A percentile compares a stretch with the other conserved stretches of the same genome.
Evolutionary conservation across 1,284 basidiomycete genomes (phyloP).

Genomic region (Tilletia setariae): DNA sequence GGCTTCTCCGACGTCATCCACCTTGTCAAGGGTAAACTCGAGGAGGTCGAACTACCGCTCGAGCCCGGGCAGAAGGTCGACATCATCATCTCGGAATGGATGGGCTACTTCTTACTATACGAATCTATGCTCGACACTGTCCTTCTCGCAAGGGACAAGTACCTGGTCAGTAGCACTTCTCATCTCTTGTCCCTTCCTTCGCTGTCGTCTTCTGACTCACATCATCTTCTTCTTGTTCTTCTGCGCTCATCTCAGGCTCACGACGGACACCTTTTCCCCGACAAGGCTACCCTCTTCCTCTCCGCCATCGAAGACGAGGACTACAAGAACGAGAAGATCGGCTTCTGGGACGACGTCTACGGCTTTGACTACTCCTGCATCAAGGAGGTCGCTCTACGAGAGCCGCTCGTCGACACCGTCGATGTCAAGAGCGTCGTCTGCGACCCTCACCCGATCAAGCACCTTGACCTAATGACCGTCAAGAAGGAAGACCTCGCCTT

Average conservation of each 20-base stretch:
- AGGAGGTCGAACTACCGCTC: slow-evolving; percentile 67
- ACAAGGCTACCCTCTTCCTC: slow-evolving; percentile 86
- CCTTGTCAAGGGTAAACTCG: slow-evolving; percentile 92
- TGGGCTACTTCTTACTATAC: slow-evolving; percentile 78
- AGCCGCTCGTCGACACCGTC: slow-evolving; percentile 96
- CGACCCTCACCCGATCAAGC: slow-evolving; percentile 50
- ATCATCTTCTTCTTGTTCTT: not conserved
- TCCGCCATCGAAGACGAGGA: slow-evolving; percentile 99
- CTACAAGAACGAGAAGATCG: slow-evolving; percentile 99
- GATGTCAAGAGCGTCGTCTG: slow-evolving; percentile 53
- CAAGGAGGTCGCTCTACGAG: slow-evolving; percentile 94
- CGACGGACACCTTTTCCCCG: slow-evolving; percentile 90
- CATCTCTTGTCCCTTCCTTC: not conserved
- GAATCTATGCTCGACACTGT: slow-evolving; percentile 99
- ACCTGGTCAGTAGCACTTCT: slow-evolving; percentile 61
- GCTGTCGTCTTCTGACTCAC: not conserved
- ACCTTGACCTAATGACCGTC: slow-evolving; percentile 81
- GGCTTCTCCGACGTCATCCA: slow-evolving; percentile 74
- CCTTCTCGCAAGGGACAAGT: slow-evolving; percentile 91
- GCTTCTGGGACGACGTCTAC: slow-evolving; percentile 97
- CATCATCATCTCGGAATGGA: slow-evolving; percentile 99
- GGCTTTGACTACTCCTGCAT: slow-evolving; percentile 99
- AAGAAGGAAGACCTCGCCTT: slow-evolving; percentile 95
- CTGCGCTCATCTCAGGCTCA: slow-evolving; percentile 53
- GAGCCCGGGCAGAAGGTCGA: slow-evolving; percentile 61